Evolutionary conservation across 1,284 basidiomycete genomes (phyloP).

Genomic region (Meira nashicola): DNA sequence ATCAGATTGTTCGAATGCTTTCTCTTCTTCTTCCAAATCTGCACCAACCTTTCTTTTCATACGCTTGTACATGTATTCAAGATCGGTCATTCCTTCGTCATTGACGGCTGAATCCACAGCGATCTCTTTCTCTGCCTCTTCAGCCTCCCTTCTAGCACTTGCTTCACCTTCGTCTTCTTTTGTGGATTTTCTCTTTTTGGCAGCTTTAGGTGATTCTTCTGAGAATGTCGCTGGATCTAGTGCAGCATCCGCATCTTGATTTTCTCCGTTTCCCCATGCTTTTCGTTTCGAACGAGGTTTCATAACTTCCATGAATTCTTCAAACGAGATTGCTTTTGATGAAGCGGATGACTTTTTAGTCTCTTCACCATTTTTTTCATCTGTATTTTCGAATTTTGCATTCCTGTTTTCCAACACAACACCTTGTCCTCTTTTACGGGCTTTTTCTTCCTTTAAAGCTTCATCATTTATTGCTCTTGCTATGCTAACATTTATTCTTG

Average conservation of each 20-base stretch:
- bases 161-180: slow-evolving; percentile 11
- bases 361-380: slow-evolving; percentile 7
- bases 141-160: slow-evolving; percentile 12
- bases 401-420: not conserved
- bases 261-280: slow-evolving; percentile 47
- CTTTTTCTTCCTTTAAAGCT: slow-evolving; percentile 18
- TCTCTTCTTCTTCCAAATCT: slow-evolving; percentile 13
- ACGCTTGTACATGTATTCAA: slow-evolving; percentile 53
- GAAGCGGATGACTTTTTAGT: slow-evolving; percentile 14
- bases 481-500: slow-evolving; percentile 68
- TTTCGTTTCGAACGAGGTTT: slow-evolving; percentile 45
- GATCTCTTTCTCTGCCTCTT: slow-evolving; percentile 19
- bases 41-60: slow-evolving; percentile 51
- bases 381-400: not conserved
- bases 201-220: slow-evolving; percentile 24
- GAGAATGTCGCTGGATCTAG: slow-evolving; percentile 10
- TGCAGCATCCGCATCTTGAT: slow-evolving; percentile 14
- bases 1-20: slow-evolving; percentile 44
- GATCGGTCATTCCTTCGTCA: slow-evolving; percentile 47
- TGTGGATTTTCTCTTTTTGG: slow-evolving; percentile 16
- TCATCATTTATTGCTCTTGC: slow-evolving; percentile 59
- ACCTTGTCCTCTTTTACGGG: slow-evolving; percentile 11
- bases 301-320: slow-evolving; percentile 50
- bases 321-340: slow-evolving; percentile 39
- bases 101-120: slow-evolving; percentile 27